Evolutionary conservation across 352 stramenopile genomes (phyloP).

Genomic region (Phytophthora parvispora): DNA sequence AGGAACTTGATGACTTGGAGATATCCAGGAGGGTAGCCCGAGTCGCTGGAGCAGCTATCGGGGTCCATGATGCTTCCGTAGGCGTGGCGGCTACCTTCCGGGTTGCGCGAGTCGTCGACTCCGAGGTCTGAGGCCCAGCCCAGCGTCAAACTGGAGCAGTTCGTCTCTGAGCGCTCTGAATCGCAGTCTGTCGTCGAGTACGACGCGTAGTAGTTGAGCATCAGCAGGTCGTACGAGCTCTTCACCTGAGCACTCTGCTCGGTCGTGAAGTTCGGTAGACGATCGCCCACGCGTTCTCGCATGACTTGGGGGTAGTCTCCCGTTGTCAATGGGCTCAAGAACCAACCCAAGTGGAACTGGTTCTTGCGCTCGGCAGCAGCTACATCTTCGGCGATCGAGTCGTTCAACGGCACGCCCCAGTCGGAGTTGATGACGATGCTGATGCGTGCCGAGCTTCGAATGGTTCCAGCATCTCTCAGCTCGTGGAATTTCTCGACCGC

Average conservation of each 20-base stretch:
- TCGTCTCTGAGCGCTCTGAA: constrained; percentile 39
- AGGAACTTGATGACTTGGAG: constrained; percentile 61
- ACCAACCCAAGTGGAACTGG: constrained; percentile 93
- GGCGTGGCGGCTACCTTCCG: constrained; percentile 36
- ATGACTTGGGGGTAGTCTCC: constrained; percentile 95
- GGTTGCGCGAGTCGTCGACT: constrained; percentile 43
- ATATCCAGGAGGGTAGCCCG: constrained; percentile 63
- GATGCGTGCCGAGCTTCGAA: constrained; percentile 68
- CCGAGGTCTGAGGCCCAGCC: constrained; percentile 57
- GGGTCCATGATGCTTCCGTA: constrained; percentile 47
- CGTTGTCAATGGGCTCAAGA: constrained; percentile 89
- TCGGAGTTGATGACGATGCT: constrained; percentile 94
- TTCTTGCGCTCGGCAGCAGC: constrained; percentile 86
- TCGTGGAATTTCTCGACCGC: constrained; percentile 87
- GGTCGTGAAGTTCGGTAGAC: constrained; percentile 90
- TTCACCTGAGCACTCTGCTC: constrained; percentile 75
- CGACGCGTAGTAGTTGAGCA: constrained; percentile 94
- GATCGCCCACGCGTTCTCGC: constrained; percentile 78
- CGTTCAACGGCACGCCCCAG: constrained; percentile 78
- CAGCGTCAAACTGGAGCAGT: constrained; percentile 42
- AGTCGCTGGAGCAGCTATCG: constrained; percentile 27
- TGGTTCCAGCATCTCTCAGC: constrained; percentile 22
- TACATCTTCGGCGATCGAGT: constrained; percentile 44
- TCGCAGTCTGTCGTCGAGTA: constrained; percentile 60
- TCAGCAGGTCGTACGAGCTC: constrained; percentile 93